A percentile compares a stretch with the other conserved stretches of the same genome.
Evolutionary conservation across 140 eudicot species (phyloP).

Genomic region (Cichorium intybus): DNA sequence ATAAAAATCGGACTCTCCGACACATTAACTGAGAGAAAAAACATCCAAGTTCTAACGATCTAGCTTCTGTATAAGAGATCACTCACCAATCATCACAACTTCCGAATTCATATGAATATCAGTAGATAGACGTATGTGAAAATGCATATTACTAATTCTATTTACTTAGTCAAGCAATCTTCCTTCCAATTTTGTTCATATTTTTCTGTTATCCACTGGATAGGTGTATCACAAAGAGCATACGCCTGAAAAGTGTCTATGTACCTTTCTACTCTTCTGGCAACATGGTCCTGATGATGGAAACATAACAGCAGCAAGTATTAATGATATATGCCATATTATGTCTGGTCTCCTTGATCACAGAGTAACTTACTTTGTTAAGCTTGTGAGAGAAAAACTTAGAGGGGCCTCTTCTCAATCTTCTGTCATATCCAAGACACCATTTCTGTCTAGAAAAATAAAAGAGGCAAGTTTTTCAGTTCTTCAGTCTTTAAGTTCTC

Average conservation of each 20-base stretch:
- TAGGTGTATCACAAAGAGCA: constrained; percentile 56
- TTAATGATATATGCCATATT: constrained; percentile 38
- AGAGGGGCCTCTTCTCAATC: background rate
- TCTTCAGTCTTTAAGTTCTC: background rate
- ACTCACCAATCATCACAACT: background rate
- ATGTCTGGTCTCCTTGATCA: constrained; percentile 24
- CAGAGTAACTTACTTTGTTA: constrained; percentile 32
- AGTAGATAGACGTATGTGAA: background rate
- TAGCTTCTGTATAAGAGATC: background rate
- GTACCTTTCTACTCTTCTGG: constrained; percentile 61
- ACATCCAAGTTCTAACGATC: too few species aligned
- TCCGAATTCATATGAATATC: background rate
- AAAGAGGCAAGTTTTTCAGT: constrained; percentile 39
- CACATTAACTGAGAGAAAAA: background rate
- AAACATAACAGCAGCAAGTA: constrained; percentile 28
- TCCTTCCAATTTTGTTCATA: background rate
- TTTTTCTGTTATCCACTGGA: constrained; percentile 3
- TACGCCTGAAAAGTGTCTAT: constrained; percentile 42
- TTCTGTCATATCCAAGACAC: background rate
- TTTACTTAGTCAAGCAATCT: background rate
- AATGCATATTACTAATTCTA: background rate
- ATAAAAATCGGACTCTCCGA: background rate
- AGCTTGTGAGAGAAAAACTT: constrained; percentile 39
- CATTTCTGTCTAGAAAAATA: background rate
- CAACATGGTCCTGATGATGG: constrained; percentile 62